Evolutionary conservation across 805 yeast genomes (phyloP), one percentile per base, ranked within the genome.

Genomic region (Candida fluviatilis): DNA sequence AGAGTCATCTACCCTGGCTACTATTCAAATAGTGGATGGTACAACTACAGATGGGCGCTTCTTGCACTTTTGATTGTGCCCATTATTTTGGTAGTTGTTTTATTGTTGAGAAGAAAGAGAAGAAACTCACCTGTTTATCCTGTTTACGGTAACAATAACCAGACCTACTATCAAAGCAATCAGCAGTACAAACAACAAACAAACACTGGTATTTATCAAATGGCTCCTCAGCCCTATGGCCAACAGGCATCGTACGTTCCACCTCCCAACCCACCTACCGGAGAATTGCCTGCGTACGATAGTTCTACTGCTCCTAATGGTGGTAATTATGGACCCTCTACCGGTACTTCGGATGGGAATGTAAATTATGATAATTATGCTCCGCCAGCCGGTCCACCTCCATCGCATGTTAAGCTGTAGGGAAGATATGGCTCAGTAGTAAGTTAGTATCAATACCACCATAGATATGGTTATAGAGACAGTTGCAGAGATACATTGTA

Each of bases 381-480:
- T 6, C 21, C 33, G 6, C 33, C 33, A 30, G 13, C 19, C 5
- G 33, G 33, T 5, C 33, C 33, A 10, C 33, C 33, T 14, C 33
- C 33, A 6, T 7, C 33, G 5, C 33, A 30, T 14, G 12, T 18
- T n/a, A 30, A 30, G n/a, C 13, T 6, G 19, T 30, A 16, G 33
- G 13, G 25, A 23, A 23, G n/a, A n/a, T n/a, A n/a, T n/a, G n/a
- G n/a, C n/a, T n/a, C n/a, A n/a, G n/a, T n/a, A n/a, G n/a, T n/a
- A n/a, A n/a, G n/a, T n/a, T n/a, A n/a, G n/a, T n/a, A n/a, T n/a
- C n/a, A n/a, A n/a, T n/a, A n/a, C n/a, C n/a, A n/a, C n/a, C n/a
- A n/a, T n/a, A n/a, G n/a, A n/a, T n/a, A n/a, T n/a, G n/a, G n/a
- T n/a, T n/a, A n/a, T n/a, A n/a, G n/a, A n/a, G n/a, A n/a, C n/a